Percentiles rank a stretch among this genome's conserved stretches.
These are phyloP conservation scores for Tetrahymena malaccensis DNA, from an alignment of 73 alveolate genomes.

Conservation along the genomic window DNA sequence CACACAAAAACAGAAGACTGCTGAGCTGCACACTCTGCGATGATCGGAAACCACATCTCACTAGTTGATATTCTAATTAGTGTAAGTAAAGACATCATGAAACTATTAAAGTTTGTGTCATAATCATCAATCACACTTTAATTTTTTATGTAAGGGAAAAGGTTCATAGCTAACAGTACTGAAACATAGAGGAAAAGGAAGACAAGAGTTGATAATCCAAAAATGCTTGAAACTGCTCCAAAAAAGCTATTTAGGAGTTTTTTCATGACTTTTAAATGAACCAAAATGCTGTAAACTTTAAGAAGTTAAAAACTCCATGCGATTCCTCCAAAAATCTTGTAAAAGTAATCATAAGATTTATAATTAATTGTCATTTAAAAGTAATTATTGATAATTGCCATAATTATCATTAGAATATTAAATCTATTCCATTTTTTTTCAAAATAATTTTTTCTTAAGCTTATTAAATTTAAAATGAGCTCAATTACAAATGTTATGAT, in stretches of 20 bases:
- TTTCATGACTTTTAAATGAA: neutral
- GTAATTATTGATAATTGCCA: neutral
- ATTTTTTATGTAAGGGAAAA: constrained; percentile 19
- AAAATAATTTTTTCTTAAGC: neutral
- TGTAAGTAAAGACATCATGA: constrained; percentile 7
- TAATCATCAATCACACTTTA: constrained; percentile 5
- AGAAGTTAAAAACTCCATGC: constrained; percentile 4
- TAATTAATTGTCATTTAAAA: neutral
- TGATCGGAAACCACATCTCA: constrained; percentile 10
- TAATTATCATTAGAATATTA: neutral
- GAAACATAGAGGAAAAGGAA: constrained; percentile 4
- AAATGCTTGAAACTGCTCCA: constrained; percentile 23
- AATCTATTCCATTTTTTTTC: neutral
- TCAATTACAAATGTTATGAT: neutral
- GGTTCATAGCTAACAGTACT: constrained; percentile 1
- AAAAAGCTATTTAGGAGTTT: constrained; percentile 20
- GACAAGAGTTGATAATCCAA: constrained; percentile 4
- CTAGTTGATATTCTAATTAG: constrained; percentile 21
- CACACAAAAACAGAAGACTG: constrained; percentile 16
- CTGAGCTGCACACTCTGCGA: neutral
- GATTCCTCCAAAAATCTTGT: neutral
- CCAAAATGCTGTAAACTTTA: constrained; percentile 6
- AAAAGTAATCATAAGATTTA: neutral
- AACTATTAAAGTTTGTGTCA: constrained; percentile 21
- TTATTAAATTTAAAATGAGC: neutral